These are phyloP conservation scores for Yamadazyma taylorii DNA, from an alignment of 1,139 yeast species.

Conservation along the genomic window DNA sequence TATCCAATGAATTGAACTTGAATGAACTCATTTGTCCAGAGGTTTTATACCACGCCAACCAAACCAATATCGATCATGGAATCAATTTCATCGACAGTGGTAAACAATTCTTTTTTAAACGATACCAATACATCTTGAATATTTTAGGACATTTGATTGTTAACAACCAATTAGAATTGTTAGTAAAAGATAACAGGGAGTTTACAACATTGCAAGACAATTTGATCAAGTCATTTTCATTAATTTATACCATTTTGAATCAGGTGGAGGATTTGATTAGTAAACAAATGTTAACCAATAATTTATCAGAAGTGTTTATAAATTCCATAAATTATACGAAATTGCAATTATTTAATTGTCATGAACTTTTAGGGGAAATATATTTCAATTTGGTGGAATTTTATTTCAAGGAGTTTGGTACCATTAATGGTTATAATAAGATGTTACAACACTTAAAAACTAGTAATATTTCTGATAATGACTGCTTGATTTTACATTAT, in stretches of 20 bases:
- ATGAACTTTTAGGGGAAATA: slow-evolving; percentile 71
- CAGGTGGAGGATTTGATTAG: slow-evolving; percentile 64
- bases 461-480: slow-evolving; percentile 53
- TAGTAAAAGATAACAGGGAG: slow-evolving; percentile 13
- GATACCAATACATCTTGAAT: slow-evolving; percentile 72
- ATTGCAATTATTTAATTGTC: slow-evolving; percentile 61
- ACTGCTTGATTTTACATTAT: slow-evolving; percentile 60
- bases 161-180: slow-evolving; percentile 27
- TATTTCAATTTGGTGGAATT: slow-evolving; percentile 50
- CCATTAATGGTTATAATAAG: slow-evolving; percentile 33
- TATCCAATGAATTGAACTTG: slow-evolving; percentile 44
- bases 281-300: slow-evolving; percentile 53
- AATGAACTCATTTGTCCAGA: slow-evolving; percentile 41
- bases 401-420: slow-evolving; percentile 32
- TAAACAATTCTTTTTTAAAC: slow-evolving; percentile 63
- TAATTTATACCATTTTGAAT: slow-evolving; percentile 54
- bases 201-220: slow-evolving; percentile 30
- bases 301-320: slow-evolving; percentile 48
- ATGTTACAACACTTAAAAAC: slow-evolving; percentile 28
- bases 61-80: slow-evolving; percentile 48
- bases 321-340: slow-evolving; percentile 60
- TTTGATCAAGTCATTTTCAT: slow-evolving; percentile 53
- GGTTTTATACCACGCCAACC: slow-evolving; percentile 39
- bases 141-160: slow-evolving; percentile 59
- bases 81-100: slow-evolving; percentile 65